Conservation (phyloP, 129 eudicot species). For the Tagetes patula region DNA sequence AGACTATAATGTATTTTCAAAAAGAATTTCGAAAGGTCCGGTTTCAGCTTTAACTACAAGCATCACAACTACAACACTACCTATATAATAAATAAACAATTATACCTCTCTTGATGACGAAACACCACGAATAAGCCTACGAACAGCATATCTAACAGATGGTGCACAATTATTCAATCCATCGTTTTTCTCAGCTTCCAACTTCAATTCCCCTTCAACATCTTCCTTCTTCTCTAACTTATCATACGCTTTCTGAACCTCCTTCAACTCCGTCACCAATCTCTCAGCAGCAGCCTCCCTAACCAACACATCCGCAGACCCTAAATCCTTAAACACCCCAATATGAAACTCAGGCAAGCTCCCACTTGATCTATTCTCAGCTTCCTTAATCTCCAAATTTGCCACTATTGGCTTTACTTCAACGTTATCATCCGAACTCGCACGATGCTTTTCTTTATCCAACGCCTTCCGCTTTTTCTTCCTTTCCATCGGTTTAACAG, state of each 20-base stretch:
- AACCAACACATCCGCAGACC: constrained; percentile 47
- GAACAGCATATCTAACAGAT: constrained; percentile 75
- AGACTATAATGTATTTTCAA: neutral
- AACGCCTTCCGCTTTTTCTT: constrained; percentile 61
- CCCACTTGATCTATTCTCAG: constrained; percentile 30
- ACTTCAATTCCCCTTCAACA: constrained; percentile 48
- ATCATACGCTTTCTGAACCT: constrained; percentile 71
- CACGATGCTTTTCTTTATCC: constrained; percentile 62
- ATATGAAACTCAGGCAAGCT: constrained; percentile 82
- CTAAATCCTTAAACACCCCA: constrained; percentile 74
- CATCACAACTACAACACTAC: constrained; percentile 5
- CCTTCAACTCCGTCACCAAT: constrained; percentile 60
- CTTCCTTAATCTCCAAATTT: constrained; percentile 22
- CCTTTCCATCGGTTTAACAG: constrained; percentile 77
- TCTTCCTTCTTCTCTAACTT: constrained; percentile 49
- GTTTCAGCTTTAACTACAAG: neutral
- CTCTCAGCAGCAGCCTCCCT: constrained; percentile 76
- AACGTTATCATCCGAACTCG: constrained; percentile 22
- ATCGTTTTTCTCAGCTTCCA: constrained; percentile 92
- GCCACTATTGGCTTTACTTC: constrained; percentile 21
- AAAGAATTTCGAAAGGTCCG: neutral
- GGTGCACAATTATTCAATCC: constrained; percentile 95
- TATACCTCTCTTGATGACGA: constrained; percentile 92
- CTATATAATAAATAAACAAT: neutral
- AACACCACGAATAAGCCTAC: constrained; percentile 90